These are phyloP conservation scores for Eutrema heterophyllum DNA, from an alignment of 345 rosid genomes.

Conservation along the genomic window DNA sequence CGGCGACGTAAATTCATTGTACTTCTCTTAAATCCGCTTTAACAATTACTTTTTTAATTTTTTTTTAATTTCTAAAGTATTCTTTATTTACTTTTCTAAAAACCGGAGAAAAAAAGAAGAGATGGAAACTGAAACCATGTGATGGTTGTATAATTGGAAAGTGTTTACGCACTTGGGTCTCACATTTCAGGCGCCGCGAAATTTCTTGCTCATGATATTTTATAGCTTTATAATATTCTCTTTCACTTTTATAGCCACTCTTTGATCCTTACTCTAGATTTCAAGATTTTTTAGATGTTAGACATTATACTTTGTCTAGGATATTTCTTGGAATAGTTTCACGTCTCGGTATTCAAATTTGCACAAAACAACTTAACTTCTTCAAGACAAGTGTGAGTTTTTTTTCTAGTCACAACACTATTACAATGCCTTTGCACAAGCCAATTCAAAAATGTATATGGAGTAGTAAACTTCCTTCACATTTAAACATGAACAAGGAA, in stretches of 20 bases:
- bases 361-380: neutral
- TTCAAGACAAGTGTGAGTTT: neutral
- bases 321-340: neutral
- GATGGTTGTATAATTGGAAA: constrained; percentile 8
- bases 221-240: constrained; percentile 5
- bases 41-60: neutral
- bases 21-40: neutral
- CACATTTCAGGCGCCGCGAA: constrained; percentile 26
- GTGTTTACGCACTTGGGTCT: neutral
- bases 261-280: neutral
- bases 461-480: neutral
- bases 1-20: constrained; percentile 10
- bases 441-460: neutral
- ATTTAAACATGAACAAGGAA: neutral
- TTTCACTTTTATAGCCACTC: neutral
- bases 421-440: neutral
- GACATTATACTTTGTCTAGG: neutral
- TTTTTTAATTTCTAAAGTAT: neutral
- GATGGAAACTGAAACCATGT: neutral
- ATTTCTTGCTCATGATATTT: neutral
- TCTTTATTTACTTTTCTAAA: neutral
- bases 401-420: neutral
- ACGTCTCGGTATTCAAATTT: neutral
- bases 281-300: neutral
- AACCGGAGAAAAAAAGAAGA: neutral